phyloP scores from a whole-genome alignment of 2,329 filamentous ascomycete species.

The Amauroascus verrucosus region DNA sequence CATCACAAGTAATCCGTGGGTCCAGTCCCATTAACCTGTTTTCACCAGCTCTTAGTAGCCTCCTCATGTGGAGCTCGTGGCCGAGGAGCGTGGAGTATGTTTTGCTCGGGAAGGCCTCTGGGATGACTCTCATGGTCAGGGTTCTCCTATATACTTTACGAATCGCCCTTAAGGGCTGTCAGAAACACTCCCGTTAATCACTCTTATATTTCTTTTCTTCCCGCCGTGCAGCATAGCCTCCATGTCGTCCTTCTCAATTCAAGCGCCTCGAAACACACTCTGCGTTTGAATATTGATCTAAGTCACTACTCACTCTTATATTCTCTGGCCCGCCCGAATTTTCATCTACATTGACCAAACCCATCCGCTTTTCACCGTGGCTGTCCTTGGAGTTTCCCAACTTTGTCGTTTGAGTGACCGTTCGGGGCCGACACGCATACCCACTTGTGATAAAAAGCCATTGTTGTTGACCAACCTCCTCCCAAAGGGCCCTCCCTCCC shows the following conservation, averaged over 20 bases:
- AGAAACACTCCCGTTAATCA: not conserved
- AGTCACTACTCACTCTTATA: not conserved
- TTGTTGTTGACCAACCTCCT: slow-evolving; percentile 21
- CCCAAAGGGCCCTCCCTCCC: slow-evolving; percentile 23
- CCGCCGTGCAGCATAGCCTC: not conserved
- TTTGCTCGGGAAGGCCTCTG: not conserved
- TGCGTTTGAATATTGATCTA: not conserved
- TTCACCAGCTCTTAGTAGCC: slow-evolving; percentile 9
- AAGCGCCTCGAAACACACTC: not conserved
- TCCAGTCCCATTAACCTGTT: slow-evolving; percentile 14
- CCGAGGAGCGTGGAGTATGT: slow-evolving; percentile 9
- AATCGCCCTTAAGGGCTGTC: not conserved
- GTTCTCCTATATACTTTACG: slow-evolving; percentile 10
- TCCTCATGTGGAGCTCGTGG: slow-evolving; percentile 7
- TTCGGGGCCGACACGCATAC: slow-evolving; percentile 24
- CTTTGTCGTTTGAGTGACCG: slow-evolving; percentile 23
- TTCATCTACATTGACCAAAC: not conserved
- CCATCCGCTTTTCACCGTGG: slow-evolving; percentile 27
- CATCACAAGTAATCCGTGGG: slow-evolving; percentile 10
- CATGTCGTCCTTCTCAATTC: not conserved
- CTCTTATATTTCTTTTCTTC: slow-evolving; percentile 8
- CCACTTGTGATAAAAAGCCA: slow-evolving; percentile 26
- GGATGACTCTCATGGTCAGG: slow-evolving; percentile 3
- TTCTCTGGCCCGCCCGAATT: not conserved
- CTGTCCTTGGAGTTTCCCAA: slow-evolving; percentile 32